Conservation (phyloP, 2,329 filamentous ascomycete genomes). For the Seiridium unicorne region DNA sequence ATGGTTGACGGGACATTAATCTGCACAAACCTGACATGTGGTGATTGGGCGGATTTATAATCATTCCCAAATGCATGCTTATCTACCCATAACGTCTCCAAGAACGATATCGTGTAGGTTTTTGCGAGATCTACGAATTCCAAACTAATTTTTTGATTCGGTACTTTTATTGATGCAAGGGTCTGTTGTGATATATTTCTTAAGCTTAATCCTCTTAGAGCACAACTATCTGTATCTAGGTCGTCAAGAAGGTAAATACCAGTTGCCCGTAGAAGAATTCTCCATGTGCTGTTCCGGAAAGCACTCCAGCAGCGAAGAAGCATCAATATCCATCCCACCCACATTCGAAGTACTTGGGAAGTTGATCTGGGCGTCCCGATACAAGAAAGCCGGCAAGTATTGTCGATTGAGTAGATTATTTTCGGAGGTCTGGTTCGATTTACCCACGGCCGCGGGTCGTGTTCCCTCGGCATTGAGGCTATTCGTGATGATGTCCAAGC, state of each 20-base stretch:
- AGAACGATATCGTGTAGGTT: no score
- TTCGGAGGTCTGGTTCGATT: neutral
- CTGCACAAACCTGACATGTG: no score
- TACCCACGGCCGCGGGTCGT: neutral
- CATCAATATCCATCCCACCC: slow-evolving; percentile 2
- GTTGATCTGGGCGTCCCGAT: neutral
- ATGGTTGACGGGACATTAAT: no score
- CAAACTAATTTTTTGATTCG: no score
- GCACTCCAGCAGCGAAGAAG: slow-evolving; percentile 1
- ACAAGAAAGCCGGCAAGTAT: slow-evolving; percentile 2
- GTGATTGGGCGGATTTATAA: no score
- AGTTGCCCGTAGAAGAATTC: neutral
- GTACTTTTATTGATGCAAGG: no score
- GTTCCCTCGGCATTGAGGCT: slow-evolving; percentile 10
- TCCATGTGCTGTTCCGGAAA: slow-evolving; percentile 3
- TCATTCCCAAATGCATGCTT: no score
- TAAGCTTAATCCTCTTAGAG: no score
- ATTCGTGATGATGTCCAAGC: slow-evolving; percentile 27
- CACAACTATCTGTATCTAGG: no score
- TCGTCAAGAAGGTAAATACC: neutral
- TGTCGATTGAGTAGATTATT: neutral
- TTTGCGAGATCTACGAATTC: no score
- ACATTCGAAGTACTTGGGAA: neutral
- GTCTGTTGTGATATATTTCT: no score
- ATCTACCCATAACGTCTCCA: no score